Percentiles rank a stretch among this genome's conserved stretches.
These are phyloP conservation scores for Scheffersomyces quercinus DNA, from an alignment of 1,139 yeast genomes.

Conservation along the genomic window DNA sequence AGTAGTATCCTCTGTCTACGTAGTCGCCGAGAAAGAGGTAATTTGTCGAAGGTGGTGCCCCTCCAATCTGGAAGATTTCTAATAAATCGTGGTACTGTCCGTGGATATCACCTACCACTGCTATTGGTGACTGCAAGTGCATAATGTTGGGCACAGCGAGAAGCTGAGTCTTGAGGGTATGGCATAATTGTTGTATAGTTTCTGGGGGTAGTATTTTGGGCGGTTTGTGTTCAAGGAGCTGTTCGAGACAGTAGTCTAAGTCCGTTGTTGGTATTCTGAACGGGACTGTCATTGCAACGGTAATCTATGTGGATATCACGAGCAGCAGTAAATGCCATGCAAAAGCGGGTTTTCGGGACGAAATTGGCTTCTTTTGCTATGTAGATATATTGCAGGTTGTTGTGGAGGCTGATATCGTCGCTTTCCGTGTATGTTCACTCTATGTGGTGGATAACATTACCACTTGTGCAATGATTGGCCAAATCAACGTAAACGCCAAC, in stretches of 20 bases:
- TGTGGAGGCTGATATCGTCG: no score
- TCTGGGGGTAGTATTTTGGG: constrained; percentile 45
- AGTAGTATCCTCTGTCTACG: constrained; percentile 85
- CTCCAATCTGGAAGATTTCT: constrained; percentile 92
- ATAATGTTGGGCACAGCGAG: constrained; percentile 67
- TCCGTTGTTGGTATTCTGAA: constrained; percentile 36
- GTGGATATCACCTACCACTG: constrained; percentile 98
- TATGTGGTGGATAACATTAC: no score
- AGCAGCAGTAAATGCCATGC: no score
- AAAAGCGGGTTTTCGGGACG: no score
- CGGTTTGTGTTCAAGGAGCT: constrained; percentile 44
- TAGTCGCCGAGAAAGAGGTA: constrained; percentile 92
- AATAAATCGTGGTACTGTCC: constrained; percentile 94
- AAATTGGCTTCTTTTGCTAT: no score
- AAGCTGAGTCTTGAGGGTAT: constrained; percentile 41
- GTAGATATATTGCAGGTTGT: no score
- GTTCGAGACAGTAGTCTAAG: constrained; percentile 48
- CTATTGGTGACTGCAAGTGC: constrained; percentile 79
- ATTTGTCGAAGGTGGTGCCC: constrained; percentile 90
- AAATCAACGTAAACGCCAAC: no score
- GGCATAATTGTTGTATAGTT: constrained; percentile 43
- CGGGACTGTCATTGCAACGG: constrained; percentile 34
- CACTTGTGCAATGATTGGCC: no score
- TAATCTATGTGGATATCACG: background rate
- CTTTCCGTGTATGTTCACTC: no score